A percentile compares a stretch with the other conserved stretches of the same genome.
These are phyloP conservation scores for Isoetes taiwanensis DNA, from an alignment of 75 land plant genomes.

Conservation along the genomic window DNA sequence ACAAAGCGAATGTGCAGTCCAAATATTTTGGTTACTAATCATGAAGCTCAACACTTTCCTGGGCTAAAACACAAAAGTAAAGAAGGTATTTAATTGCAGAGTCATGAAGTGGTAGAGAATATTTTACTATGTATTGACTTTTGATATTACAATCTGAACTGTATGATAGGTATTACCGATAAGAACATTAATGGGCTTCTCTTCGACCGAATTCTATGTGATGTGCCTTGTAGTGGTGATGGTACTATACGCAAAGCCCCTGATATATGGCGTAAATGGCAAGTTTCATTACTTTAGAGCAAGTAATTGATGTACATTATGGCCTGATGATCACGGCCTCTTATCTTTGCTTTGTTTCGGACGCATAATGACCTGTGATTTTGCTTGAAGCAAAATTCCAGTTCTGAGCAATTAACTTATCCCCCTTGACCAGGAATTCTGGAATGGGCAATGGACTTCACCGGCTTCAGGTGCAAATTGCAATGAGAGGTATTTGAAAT, in stretches of 20 bases:
- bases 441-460: conserved; percentile 92
- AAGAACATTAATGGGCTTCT: conserved; percentile 24
- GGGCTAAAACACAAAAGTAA: conserved; percentile 27
- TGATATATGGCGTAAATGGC: conserved; percentile 98
- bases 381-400: not conserved
- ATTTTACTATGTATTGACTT: not conserved
- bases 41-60: conserved; percentile 96
- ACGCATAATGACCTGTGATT: not conserved
- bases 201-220: conserved; percentile 90
- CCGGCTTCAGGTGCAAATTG: conserved; percentile 78
- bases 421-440: conserved; percentile 53
- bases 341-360: not conserved
- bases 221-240: conserved; percentile 99
- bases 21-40: conserved; percentile 88
- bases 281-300: no score
- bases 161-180: no score
- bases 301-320: no score
- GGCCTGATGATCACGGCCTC: no score
- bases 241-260: conserved; percentile 97
- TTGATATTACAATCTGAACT: no score
- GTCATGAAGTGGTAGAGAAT: not conserved
- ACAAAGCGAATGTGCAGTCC: conserved; percentile 98
- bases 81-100: not conserved
- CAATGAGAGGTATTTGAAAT: conserved; percentile 68
- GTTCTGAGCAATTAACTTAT: no score